A percentile compares a stretch with the other conserved stretches of the same genome.
phyloP scores from a whole-genome alignment of 805 yeast genomes.

The Helenozyma baotianmanensis region DNA sequence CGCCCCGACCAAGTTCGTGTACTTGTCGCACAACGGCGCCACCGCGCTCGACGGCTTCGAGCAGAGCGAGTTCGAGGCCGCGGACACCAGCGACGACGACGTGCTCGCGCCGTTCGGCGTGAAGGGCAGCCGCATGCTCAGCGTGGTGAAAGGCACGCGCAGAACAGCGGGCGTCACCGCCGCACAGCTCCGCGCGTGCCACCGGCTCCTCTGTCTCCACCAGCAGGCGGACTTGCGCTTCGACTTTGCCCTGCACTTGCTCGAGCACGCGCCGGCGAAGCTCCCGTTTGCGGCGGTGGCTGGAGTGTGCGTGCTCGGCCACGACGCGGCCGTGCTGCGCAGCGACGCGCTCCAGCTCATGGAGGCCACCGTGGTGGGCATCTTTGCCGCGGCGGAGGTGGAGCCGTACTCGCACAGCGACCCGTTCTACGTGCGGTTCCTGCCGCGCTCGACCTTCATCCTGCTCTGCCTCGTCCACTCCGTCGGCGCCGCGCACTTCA shows the following conservation, averaged over 20 bases:
- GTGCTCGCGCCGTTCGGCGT: slow-evolving; percentile 7
- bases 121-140: slow-evolving; percentile 1
- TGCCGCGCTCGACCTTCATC: no score
- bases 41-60: slow-evolving; percentile 16
- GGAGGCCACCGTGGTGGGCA: slow-evolving; percentile 14
- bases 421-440: no score
- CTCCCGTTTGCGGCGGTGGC: slow-evolving; percentile 6
- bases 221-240: slow-evolving; percentile 12
- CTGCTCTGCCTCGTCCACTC: slow-evolving; percentile 69
- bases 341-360: slow-evolving; percentile 2
- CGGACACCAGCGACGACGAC: slow-evolving; percentile 16
- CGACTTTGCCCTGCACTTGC: slow-evolving; percentile 9
- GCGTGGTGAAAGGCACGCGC: slow-evolving; percentile 10
- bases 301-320: slow-evolving; percentile 10
- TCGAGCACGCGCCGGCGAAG: slow-evolving; percentile 6
- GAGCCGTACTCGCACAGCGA: no score
- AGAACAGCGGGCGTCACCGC: slow-evolving; percentile 39
- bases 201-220: slow-evolving; percentile 54
- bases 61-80: slow-evolving; percentile 25
- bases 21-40: slow-evolving; percentile 31
- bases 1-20: slow-evolving; percentile 54
- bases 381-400: slow-evolving; percentile 4
- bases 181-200: slow-evolving; percentile 48
- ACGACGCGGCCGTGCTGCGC: slow-evolving; percentile 2
- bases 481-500: slow-evolving; percentile 41